Conservation (phyloP, 306 rosid genomes). For the Castanospermum australe region DNA sequence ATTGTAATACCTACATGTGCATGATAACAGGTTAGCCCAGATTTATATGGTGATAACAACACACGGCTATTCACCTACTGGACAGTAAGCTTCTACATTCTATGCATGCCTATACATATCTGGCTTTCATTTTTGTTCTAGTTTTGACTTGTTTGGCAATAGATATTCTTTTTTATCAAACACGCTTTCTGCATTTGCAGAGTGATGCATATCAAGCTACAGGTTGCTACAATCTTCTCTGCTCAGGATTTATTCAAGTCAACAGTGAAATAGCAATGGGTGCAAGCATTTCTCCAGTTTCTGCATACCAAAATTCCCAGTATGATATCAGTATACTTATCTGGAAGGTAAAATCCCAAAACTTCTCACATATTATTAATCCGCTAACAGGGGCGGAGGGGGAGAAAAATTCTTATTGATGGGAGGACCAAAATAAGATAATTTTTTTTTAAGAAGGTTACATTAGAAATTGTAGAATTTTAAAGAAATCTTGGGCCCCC, state of each 20-base stretch:
- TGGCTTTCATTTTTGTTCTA: not conserved
- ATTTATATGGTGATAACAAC: constrained; percentile 92
- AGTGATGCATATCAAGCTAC: constrained; percentile 99
- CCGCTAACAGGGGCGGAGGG: no score
- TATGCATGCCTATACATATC: not conserved
- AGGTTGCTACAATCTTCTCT: constrained; percentile 98
- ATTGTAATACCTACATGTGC: not conserved
- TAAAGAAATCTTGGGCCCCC: no score
- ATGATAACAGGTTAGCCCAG: constrained; percentile 84
- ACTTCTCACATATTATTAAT: not conserved
- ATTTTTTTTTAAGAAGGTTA: no score
- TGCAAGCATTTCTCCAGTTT: constrained; percentile 90
- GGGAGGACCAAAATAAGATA: no score
- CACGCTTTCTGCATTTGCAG: constrained; percentile 36
- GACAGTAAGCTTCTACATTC: constrained; percentile 63
- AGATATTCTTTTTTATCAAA: not conserved
- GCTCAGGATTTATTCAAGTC: constrained; percentile 96
- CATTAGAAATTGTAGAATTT: no score
- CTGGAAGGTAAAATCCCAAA: constrained; percentile 83
- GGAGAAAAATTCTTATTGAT: no score
- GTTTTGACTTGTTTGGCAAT: not conserved
- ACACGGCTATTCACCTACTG: constrained; percentile 96
- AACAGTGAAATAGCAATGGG: constrained; percentile 94
- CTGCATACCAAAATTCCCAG: constrained; percentile 64
- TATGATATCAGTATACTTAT: constrained; percentile 89